phyloP scores from a whole-genome alignment of 306 rosid genomes.

The barrel medic (Medicago truncatula) region DNA sequence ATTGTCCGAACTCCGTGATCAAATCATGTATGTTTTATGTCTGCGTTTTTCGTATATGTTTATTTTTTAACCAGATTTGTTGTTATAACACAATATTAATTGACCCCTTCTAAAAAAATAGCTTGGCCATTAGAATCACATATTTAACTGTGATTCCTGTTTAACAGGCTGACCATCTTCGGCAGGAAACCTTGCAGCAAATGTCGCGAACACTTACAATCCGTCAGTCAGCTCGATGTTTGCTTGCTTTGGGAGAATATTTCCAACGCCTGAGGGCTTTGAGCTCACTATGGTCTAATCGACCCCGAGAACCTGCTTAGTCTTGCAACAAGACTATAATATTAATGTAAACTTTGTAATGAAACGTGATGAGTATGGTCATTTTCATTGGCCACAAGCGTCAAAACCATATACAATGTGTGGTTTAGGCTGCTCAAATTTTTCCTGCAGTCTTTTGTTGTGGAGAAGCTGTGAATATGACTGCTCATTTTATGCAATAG shows the following conservation, averaged over 20 bases:
- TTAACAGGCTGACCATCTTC: conserved; percentile 90
- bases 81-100: background rate
- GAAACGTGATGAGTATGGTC: conserved; percentile 40
- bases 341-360: conserved; percentile 42
- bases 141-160: conserved; percentile 31
- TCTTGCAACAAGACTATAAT: conserved; percentile 26
- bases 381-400: conserved; percentile 39
- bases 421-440: conserved; percentile 55
- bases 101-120: background rate
- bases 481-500: conserved; percentile 53
- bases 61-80: too few species aligned
- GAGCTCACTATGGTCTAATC: conserved; percentile 80
- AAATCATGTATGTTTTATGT: background rate
- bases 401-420: conserved; percentile 40
- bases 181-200: conserved; percentile 80
- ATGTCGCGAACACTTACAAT: conserved; percentile 73
- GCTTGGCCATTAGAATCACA: conserved; percentile 8
- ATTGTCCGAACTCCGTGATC: too few species aligned
- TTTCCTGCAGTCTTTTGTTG: conserved; percentile 59
- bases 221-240: conserved; percentile 85
- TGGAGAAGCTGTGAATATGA: conserved; percentile 68
- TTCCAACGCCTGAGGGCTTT: conserved; percentile 86
- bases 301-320: conserved; percentile 83
- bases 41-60: background rate
- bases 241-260: conserved; percentile 88